These are phyloP conservation scores for Cyclostephanos invisitatus DNA, from an alignment of 108 stramenopile genomes.

Conservation along the genomic window DNA sequence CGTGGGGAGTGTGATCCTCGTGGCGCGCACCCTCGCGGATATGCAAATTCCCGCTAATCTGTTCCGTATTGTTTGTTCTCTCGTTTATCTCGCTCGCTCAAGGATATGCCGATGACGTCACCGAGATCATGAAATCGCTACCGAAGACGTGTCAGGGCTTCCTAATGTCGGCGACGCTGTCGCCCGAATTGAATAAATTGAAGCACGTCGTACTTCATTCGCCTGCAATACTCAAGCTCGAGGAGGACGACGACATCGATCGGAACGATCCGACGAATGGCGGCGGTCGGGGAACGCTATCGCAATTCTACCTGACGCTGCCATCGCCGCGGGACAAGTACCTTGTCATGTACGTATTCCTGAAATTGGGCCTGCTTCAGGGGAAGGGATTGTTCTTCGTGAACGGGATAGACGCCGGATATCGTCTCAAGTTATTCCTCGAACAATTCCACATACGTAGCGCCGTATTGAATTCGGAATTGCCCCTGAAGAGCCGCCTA, in stretches of 20 bases:
- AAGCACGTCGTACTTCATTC: constrained; percentile 93
- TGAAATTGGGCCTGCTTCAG: constrained; percentile 91
- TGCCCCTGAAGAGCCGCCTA: constrained; percentile 91
- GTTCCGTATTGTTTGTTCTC: too few relatives aligned
- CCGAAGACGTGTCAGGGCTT: constrained; percentile 96
- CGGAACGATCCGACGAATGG: neutral
- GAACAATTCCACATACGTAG: constrained; percentile 97
- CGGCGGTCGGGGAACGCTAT: constrained; percentile 60
- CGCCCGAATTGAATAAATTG: constrained; percentile 86
- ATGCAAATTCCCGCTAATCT: too few relatives aligned
- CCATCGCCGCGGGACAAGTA: constrained; percentile 83
- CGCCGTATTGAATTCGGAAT: constrained; percentile 95
- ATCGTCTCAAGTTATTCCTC: constrained; percentile 94
- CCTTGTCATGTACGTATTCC: constrained; percentile 90
- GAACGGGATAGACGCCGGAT: constrained; percentile 90
- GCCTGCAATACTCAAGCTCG: constrained; percentile 92
- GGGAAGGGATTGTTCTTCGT: constrained; percentile 98
- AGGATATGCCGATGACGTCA: constrained; percentile 93
- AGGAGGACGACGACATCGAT: constrained; percentile 64
- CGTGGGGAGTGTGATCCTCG: too few relatives aligned
- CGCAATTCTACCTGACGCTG: constrained; percentile 89
- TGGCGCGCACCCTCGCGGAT: too few relatives aligned
- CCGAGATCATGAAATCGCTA: constrained; percentile 79
- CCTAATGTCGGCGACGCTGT: constrained; percentile 97
- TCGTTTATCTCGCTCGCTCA: neutral